phyloP scores from a whole-genome alignment of 495 filamentous ascomycete genomes.

The Coniosporium apollinis region DNA sequence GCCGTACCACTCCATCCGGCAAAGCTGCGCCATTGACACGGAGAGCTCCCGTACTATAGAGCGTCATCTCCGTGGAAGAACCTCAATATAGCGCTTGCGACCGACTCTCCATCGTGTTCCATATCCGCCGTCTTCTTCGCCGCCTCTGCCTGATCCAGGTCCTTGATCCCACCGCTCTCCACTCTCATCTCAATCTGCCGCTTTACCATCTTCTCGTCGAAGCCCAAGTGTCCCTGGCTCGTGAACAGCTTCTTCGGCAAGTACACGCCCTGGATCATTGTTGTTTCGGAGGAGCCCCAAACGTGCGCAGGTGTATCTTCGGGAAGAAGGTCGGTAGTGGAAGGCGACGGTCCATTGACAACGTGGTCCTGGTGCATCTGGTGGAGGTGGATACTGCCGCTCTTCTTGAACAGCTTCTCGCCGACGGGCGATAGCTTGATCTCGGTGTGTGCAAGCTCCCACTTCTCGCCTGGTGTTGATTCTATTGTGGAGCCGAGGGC shows the following conservation, averaged over 20 bases:
- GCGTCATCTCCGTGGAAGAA: constrained; percentile 16
- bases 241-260: constrained; percentile 4
- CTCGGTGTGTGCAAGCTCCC: constrained; percentile 9
- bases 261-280: constrained; percentile 3
- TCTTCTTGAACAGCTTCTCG: constrained; percentile 1
- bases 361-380: constrained; percentile 7
- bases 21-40: too few species aligned
- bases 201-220: constrained; percentile 8
- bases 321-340: constrained; percentile 1
- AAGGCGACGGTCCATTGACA: neutral
- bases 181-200: constrained; percentile 6
- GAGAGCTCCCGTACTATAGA: too few species aligned
- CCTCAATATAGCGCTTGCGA: constrained; percentile 21
- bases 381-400: neutral
- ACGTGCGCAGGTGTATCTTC: constrained; percentile 8
- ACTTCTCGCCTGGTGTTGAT: neutral
- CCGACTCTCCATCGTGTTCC: constrained; percentile 19
- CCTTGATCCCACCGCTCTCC: constrained; percentile 5
- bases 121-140: constrained; percentile 17
- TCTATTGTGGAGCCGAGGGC: constrained; percentile 1
- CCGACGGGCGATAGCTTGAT: constrained; percentile 1
- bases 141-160: constrained; percentile 13
- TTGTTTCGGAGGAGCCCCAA: constrained; percentile 16
- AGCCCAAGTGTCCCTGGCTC: constrained; percentile 4
- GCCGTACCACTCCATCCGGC: too few species aligned